phyloP scores from a whole-genome alignment of 371 early-diverging fungal genomes.

The Zancudomyces culisetae region DNA sequence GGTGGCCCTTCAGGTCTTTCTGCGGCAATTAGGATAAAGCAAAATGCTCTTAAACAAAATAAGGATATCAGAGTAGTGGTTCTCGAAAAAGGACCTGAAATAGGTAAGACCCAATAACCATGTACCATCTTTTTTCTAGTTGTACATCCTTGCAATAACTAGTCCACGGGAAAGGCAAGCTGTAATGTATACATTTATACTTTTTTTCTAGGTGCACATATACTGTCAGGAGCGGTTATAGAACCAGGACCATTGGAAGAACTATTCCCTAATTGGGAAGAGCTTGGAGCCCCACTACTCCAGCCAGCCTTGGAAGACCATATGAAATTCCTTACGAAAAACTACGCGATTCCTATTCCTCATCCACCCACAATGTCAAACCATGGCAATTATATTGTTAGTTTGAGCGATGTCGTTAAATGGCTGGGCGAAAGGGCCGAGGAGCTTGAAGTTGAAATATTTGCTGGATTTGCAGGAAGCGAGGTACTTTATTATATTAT shows the following conservation, averaged over 20 bases:
- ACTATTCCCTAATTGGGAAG: conserved; percentile 94
- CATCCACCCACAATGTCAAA: conserved; percentile 94
- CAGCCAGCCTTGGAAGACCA: conserved; percentile 71
- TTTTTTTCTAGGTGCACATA: conserved; percentile 61
- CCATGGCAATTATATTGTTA: conserved; percentile 91
- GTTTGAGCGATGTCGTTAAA: conserved; percentile 73
- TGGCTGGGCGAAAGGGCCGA: conserved; percentile 97
- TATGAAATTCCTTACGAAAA: conserved; percentile 69
- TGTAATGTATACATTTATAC: too few relatives aligned
- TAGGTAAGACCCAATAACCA: conserved; percentile 32
- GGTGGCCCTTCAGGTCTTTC: conserved; percentile 89
- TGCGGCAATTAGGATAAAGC: conserved; percentile 86
- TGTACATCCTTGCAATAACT: not conserved
- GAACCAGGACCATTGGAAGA: conserved; percentile 86
- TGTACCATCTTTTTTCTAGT: not conserved
- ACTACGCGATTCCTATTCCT: conserved; percentile 69
- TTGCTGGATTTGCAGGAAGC: conserved; percentile 81
- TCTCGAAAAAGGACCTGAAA: conserved; percentile 87
- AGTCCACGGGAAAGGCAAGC: conserved; percentile 14
- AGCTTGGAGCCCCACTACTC: conserved; percentile 74
- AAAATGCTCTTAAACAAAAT: conserved; percentile 64
- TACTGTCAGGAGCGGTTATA: conserved; percentile 83
- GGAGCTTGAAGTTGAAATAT: conserved; percentile 87
- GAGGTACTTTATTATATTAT: too few relatives aligned
- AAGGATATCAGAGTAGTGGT: conserved; percentile 80